Evolutionary conservation across 192 early-diverging fungal genomes (phyloP).

Genomic region (Dimargaris cristalligena): DNA sequence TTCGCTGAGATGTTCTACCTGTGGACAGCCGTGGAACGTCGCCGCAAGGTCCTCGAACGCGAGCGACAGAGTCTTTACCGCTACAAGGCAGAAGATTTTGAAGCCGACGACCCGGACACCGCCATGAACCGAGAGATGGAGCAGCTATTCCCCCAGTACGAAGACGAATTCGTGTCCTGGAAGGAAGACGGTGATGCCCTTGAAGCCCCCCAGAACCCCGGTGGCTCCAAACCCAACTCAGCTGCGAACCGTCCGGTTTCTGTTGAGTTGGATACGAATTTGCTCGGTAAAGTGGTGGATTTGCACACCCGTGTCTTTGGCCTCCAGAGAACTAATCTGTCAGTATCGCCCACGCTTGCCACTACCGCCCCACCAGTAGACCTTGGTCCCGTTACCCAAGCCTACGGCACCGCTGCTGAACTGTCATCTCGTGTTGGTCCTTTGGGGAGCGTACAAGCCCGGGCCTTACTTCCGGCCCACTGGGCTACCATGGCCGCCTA

Average conservation of each 20-base stretch:
- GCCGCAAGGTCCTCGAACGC: conserved; percentile 25
- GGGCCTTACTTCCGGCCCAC: conserved; percentile 12
- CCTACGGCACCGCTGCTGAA: conserved; percentile 15
- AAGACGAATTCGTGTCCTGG: background rate
- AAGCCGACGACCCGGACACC: conserved; percentile 5
- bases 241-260: too few relatives aligned
- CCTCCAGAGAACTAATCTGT: too few relatives aligned
- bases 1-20: conserved; percentile 38
- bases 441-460: conserved; percentile 12
- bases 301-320: background rate
- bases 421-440: conserved; percentile 11
- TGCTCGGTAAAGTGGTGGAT: background rate
- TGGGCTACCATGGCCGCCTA: background rate
- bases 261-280: conserved; percentile 38
- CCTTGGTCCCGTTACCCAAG: background rate
- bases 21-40: conserved; percentile 44
- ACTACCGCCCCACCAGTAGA: too few relatives aligned
- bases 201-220: background rate
- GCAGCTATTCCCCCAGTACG: conserved; percentile 6
- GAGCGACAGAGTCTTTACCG: conserved; percentile 39
- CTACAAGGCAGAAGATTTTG: background rate
- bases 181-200: background rate
- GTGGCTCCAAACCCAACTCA: conserved; percentile 6
- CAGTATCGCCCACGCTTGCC: too few relatives aligned
- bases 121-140: conserved; percentile 15